phyloP scores from a whole-genome alignment of 345 rosid species.

The Acer yangbiense region DNA sequence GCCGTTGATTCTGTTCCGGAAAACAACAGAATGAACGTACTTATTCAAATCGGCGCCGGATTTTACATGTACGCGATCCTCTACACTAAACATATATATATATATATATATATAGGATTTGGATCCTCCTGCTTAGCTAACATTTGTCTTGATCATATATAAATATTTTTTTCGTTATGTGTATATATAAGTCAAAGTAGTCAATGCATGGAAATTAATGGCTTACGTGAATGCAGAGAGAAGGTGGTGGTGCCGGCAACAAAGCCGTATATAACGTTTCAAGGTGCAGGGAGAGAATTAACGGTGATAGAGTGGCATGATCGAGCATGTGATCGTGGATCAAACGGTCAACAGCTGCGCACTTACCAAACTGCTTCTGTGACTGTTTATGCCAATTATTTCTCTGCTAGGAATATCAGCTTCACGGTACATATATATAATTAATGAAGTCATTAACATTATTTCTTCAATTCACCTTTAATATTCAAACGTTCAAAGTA shows the following conservation, averaged over 20 bases:
- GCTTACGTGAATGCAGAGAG: slow-evolving; percentile 47
- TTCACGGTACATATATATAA: slow-evolving; percentile 54
- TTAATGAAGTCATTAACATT: background rate
- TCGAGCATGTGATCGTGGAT: slow-evolving; percentile 83
- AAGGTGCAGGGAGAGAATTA: slow-evolving; percentile 81
- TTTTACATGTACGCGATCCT: slow-evolving; percentile 51
- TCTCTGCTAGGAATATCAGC: slow-evolving; percentile 90
- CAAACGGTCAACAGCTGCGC: slow-evolving; percentile 82
- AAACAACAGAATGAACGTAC: slow-evolving; percentile 60
- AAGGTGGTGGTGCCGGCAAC: slow-evolving; percentile 85
- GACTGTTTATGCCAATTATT: slow-evolving; percentile 72
- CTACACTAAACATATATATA: background rate
- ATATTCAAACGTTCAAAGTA: background rate
- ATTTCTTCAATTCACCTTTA: background rate
- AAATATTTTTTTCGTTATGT: background rate
- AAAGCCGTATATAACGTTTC: slow-evolving; percentile 83
- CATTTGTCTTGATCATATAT: too few relatives aligned
- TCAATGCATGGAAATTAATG: background rate
- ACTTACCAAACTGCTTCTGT: slow-evolving; percentile 96
- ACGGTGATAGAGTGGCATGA: slow-evolving; percentile 97
- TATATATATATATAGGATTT: background rate
- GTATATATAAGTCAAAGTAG: background rate
- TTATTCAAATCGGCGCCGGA: slow-evolving; percentile 73
- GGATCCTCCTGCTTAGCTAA: too few relatives aligned
- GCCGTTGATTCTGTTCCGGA: slow-evolving; percentile 75